Conservation (phyloP, 2,329 filamentous ascomycete genomes). For the Leptographium flavum region DNA sequence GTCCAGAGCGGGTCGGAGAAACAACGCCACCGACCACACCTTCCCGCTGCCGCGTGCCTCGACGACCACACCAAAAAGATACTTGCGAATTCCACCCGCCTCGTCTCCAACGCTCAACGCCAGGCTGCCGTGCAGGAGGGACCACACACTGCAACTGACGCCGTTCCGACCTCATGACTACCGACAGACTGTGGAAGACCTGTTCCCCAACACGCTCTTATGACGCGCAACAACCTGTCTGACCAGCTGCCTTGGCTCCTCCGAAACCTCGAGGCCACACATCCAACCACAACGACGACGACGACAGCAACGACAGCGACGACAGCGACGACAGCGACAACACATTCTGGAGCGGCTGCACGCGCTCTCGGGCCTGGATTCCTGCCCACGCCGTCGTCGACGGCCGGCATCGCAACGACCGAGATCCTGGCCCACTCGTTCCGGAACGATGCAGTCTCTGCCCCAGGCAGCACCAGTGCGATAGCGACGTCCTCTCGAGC, state of each 20-base stretch:
- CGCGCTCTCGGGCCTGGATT: background rate
- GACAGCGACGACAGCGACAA: no score
- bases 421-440: conserved; percentile 5
- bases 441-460: conserved; percentile 1
- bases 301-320: no score
- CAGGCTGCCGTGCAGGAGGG: background rate
- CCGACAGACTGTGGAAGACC: conserved; percentile 16
- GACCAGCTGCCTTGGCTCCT: conserved; percentile 45
- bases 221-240: conserved; percentile 48
- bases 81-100: background rate
- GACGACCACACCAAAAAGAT: background rate
- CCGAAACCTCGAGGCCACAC: conserved; percentile 27
- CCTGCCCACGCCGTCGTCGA: background rate
- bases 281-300: background rate
- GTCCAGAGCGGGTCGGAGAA: conserved; percentile 9
- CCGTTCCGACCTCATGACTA: conserved; percentile 12
- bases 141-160: background rate
- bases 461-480: conserved; percentile 1
- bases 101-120: background rate
- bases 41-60: background rate
- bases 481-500: background rate
- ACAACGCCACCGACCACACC: conserved; percentile 5
- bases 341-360: background rate
- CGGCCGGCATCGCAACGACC: background rate
- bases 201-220: conserved; percentile 29